phyloP scores from a whole-genome alignment of 306 rosid species.

The Acacia crassicarpa region DNA sequence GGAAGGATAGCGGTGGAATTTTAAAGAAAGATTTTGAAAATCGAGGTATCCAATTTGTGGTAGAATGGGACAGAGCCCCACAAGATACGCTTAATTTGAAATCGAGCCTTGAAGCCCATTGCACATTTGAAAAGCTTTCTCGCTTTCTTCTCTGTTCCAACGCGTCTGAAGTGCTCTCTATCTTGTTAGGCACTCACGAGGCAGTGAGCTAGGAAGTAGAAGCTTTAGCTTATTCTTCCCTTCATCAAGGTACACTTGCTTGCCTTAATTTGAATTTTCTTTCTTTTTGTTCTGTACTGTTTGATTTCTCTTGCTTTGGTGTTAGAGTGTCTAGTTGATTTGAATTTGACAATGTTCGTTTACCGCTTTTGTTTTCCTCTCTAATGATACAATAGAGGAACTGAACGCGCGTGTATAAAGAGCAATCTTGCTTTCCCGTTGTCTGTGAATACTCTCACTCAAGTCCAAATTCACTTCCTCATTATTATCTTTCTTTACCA shows the following conservation, averaged over 20 bases:
- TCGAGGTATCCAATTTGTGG: background rate
- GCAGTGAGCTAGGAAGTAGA: background rate
- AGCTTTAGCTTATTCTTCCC: slow-evolving; percentile 10
- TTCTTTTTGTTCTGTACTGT: background rate
- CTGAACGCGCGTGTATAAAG: background rate
- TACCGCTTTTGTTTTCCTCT: background rate
- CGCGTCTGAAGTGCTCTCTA: background rate
- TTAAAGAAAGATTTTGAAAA: slow-evolving; percentile 47
- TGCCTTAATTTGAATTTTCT: background rate
- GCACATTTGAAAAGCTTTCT: background rate
- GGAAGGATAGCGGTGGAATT: slow-evolving; percentile 80
- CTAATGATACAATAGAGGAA: background rate
- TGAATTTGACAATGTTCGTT: background rate
- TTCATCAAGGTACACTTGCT: slow-evolving; percentile 19
- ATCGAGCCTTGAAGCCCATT: background rate
- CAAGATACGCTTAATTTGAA: background rate
- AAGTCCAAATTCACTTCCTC: background rate
- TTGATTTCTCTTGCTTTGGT: background rate
- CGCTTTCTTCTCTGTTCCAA: background rate
- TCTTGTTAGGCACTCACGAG: background rate
- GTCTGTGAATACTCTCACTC: background rate
- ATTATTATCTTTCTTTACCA: background rate
- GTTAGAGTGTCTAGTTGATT: background rate
- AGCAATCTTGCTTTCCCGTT: background rate
- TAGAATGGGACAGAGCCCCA: background rate